Evolutionary conservation across 1,284 basidiomycete genomes (phyloP), one percentile per base, ranked within the genome.

Genomic region (Porogramme epimiltina): DNA sequence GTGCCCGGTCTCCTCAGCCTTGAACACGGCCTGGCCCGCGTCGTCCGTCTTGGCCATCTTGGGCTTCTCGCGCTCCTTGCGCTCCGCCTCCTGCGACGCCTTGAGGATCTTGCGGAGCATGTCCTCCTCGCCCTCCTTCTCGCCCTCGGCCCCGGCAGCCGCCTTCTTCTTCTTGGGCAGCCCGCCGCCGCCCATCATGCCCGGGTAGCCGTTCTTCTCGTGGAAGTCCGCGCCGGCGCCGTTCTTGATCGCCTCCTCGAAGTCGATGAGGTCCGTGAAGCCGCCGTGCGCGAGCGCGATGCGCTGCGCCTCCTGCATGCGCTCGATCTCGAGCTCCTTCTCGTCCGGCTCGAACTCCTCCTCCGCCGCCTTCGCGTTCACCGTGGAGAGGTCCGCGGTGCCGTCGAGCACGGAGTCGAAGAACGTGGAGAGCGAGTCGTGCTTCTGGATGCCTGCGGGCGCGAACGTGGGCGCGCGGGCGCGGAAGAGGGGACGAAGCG

Each of bases 341-440:
- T 73, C 71, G 43, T 74, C 72, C 5, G 71, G 68, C 15, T 70
- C 69, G 55, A 68, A 74, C 52, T 76, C 73, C 56, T 77, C 73
- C 13, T 47, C 40, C 8, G 49, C 49, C 10, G 71, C 70, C 55
- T 72, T 63, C 49, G 74, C 73, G 45, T 76, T 73, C 33, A 69
- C 60, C 6, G 65, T 59, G 8, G 63, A 68, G 46, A 88, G 73
- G 58, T 87, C 79, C 0, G 73, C 81, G 8, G 82, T 80, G 42
- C 85, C 87, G 55, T 86, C 82, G 23, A 87, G 62, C 36, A 89
- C 73, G 0, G 84, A 81, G 56, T 81, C 81, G 64, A 90, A 83
- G 71, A 87, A 89, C 57, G 81, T 81, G 45, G 80, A 76, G 41
- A 91, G 71, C 1, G 84, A 75, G 45, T 87, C 84, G 49, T 79